Evolutionary conservation across 176 grass and related monocot genomes (phyloP).

Genomic region (Juncus effusus): DNA sequence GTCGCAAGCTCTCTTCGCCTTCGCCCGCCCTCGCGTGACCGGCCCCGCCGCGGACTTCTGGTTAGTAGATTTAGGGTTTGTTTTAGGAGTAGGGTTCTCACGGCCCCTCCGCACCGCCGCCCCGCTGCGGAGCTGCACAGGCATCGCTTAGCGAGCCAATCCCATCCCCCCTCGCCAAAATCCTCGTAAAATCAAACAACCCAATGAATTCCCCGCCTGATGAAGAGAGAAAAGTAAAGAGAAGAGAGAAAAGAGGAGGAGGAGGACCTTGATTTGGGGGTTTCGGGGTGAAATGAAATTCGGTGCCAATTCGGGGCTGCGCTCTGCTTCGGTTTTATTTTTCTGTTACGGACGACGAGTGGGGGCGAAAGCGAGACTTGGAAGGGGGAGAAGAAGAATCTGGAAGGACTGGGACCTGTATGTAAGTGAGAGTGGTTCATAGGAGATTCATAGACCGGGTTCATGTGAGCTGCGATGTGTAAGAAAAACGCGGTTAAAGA

Average conservation of each 20-base stretch:
- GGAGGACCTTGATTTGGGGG: constrained; percentile 3
- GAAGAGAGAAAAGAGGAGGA: background rate
- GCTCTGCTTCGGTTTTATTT: background rate
- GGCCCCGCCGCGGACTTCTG: constrained; percentile 11
- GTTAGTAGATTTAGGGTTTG: constrained; percentile 16
- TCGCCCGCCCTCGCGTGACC: constrained; percentile 22
- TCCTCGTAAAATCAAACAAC: too few relatives aligned
- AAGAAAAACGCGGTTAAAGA: too few relatives aligned
- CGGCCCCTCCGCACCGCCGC: constrained; percentile 22
- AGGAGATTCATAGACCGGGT: too few relatives aligned
- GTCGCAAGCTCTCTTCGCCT: constrained; percentile 24
- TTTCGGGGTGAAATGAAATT: constrained; percentile 11
- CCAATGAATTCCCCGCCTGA: too few relatives aligned
- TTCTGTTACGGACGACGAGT: constrained; percentile 17
- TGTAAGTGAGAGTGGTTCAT: too few relatives aligned
- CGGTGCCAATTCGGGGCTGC: constrained; percentile 4
- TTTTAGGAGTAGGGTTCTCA: constrained; percentile 27
- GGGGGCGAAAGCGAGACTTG: too few relatives aligned
- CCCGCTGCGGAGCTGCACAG: constrained; percentile 29
- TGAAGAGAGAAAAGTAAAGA: too few relatives aligned
- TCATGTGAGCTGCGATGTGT: too few relatives aligned
- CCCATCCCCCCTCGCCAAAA: background rate
- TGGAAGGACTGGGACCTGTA: too few relatives aligned
- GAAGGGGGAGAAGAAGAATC: too few relatives aligned
- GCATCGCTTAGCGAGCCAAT: constrained; percentile 21